Evolutionary conservation across 2,329 filamentous ascomycete species (phyloP).

Genomic region (Aspergillus sergii): DNA sequence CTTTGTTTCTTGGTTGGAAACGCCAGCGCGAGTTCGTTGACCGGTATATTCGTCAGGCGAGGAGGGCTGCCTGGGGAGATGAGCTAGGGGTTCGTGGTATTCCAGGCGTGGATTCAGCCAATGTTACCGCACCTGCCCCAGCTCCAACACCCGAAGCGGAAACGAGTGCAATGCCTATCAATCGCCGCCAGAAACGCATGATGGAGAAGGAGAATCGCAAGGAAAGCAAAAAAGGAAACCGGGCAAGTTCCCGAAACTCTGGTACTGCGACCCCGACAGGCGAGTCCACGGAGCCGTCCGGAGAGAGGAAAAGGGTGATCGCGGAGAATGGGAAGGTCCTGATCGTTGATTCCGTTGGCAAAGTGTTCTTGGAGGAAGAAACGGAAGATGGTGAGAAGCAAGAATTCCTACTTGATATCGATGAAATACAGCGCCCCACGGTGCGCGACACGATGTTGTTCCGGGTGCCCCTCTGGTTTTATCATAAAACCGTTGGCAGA

Average conservation of each 20-base stretch:
- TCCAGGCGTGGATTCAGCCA: conserved; percentile 61
- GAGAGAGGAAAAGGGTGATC: conserved; percentile 81
- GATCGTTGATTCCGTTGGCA: conserved; percentile 86
- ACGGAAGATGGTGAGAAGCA: conserved; percentile 81
- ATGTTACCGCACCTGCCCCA: conserved; percentile 42
- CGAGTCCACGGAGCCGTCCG: conserved; percentile 63
- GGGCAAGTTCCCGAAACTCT: conserved; percentile 35
- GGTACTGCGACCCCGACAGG: conserved; percentile 57
- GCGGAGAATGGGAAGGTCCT: conserved; percentile 95
- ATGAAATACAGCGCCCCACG: conserved; percentile 77
- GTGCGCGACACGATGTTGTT: conserved; percentile 81
- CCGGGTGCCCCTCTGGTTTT: conserved; percentile 75
- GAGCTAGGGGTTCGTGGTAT: conserved; percentile 68
- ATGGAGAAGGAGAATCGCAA: conserved; percentile 78
- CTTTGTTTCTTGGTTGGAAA: conserved; percentile 83
- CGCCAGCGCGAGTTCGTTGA: conserved; percentile 89
- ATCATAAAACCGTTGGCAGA: conserved; percentile 49
- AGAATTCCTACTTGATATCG: conserved; percentile 85
- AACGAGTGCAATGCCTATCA: conserved; percentile 63
- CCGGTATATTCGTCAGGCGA: conserved; percentile 86
- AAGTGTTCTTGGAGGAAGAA: conserved; percentile 92
- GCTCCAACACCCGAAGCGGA: conserved; percentile 46
- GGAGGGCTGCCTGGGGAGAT: conserved; percentile 87
- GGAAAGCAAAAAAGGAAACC: conserved; percentile 60
- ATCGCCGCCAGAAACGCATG: conserved; percentile 83